phyloP scores from a whole-genome alignment of 1,284 basidiomycete species.

The Pterulicium gracile region DNA sequence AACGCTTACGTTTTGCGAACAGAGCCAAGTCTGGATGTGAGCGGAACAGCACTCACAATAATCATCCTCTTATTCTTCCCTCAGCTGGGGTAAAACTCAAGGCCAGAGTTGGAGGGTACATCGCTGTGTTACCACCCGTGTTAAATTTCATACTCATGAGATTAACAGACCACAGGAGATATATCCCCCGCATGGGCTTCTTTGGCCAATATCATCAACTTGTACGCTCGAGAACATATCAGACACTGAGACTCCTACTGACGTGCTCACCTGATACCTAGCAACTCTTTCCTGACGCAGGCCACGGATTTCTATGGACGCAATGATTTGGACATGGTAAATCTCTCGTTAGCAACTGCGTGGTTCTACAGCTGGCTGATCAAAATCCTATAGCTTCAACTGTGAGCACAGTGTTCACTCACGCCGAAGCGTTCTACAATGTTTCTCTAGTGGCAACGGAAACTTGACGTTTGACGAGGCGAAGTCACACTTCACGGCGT shows the following conservation, averaged over 20 bases:
- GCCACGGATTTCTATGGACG: conserved; percentile 34
- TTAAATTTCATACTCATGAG: too few species aligned
- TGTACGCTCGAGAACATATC: conserved; percentile 13
- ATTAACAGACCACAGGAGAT: conserved; percentile 40
- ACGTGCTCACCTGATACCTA: conserved; percentile 9
- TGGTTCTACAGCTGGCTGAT: background rate
- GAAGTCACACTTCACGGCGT: conserved; percentile 37
- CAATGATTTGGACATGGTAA: conserved; percentile 37
- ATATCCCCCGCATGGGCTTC: conserved; percentile 32
- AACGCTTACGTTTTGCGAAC: conserved; percentile 5
- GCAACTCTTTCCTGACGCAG: conserved; percentile 31
- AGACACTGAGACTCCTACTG: too few species aligned
- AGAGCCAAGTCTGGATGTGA: background rate
- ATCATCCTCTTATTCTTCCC: too few species aligned
- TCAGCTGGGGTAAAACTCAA: conserved; percentile 42
- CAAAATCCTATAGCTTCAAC: conserved; percentile 23
- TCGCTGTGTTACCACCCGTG: conserved; percentile 8
- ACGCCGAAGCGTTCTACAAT: background rate
- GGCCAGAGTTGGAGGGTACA: conserved; percentile 52
- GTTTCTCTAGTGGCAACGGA: conserved; percentile 27
- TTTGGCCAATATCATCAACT: conserved; percentile 27
- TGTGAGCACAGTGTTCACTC: conserved; percentile 16
- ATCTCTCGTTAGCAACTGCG: conserved; percentile 9
- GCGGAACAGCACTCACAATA: too few species aligned
- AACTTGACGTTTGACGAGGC: conserved; percentile 27